Percentiles rank a stretch among this genome's conserved stretches.
These are phyloP conservation scores for Backusella morwellensis DNA, from an alignment of 192 early-diverging fungal genomes.

Conservation along the genomic window DNA sequence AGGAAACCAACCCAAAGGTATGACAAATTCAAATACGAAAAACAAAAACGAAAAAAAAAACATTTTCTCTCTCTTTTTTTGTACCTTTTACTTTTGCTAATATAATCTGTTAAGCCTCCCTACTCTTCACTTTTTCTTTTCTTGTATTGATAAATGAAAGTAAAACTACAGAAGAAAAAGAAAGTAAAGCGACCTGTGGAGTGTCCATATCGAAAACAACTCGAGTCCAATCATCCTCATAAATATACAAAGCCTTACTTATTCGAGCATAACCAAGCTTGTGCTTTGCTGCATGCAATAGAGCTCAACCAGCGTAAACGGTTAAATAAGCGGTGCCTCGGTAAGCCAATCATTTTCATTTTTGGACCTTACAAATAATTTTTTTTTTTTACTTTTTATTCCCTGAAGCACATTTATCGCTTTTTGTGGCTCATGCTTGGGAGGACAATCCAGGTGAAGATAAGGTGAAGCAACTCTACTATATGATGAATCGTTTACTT, in stretches of 20 bases:
- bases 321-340: background rate
- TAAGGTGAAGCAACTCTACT: background rate
- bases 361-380: background rate
- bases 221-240: background rate
- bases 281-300: constrained; percentile 2
- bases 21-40: background rate
- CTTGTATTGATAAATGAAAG: background rate
- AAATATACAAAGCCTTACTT: background rate
- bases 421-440: constrained; percentile 17
- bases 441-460: background rate
- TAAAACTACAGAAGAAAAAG: background rate
- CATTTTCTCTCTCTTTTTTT: background rate
- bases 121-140: background rate
- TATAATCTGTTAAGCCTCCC: background rate
- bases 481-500: constrained; percentile 18
- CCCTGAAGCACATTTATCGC: constrained; percentile 11
- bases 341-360: background rate
- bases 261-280: background rate
- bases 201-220: constrained; percentile 3
- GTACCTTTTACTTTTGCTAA: background rate
- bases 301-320: constrained; percentile 1
- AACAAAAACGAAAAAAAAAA: background rate
- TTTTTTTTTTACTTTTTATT: background rate
- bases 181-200: background rate
- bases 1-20: background rate